phyloP scores from a whole-genome alignment of 805 yeast genomes.

The Clavispora santaluciae region DNA sequence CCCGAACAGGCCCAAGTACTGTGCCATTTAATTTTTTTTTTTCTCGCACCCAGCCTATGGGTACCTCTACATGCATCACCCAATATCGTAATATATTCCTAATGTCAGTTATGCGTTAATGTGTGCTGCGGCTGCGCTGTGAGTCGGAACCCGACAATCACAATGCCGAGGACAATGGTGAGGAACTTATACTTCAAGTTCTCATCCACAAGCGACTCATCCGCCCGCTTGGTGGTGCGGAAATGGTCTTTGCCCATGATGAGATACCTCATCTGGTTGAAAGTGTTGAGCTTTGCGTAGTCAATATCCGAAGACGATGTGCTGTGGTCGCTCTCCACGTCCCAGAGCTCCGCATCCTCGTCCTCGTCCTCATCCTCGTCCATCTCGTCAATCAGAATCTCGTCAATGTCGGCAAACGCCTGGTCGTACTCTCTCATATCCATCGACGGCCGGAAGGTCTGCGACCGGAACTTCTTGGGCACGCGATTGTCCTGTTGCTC shows the following conservation, averaged over 20 bases:
- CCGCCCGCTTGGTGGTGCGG: constrained; percentile 14
- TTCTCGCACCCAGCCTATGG: no score
- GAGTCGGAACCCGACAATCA: constrained; percentile 35
- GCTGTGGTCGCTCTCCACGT: constrained; percentile 9
- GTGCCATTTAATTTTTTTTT: no score
- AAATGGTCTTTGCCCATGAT: constrained; percentile 25
- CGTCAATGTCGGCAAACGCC: constrained; percentile 13
- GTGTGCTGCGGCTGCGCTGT: constrained; percentile 20
- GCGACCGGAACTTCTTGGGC: constrained; percentile 34
- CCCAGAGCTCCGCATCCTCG: constrained; percentile 16
- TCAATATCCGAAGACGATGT: constrained; percentile 13
- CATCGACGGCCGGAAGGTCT: constrained; percentile 20
- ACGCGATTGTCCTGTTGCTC: constrained; percentile 12
- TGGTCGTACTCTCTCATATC: constrained; percentile 4
- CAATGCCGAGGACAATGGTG: constrained; percentile 38
- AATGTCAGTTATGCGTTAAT: neutral
- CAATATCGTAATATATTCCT: neutral
- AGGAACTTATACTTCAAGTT: constrained; percentile 38
- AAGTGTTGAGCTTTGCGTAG: constrained; percentile 23
- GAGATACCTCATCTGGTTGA: constrained; percentile 32
- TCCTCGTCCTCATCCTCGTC: constrained; percentile 9
- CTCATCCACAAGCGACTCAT: constrained; percentile 33
- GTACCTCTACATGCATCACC: neutral
- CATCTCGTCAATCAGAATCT: constrained; percentile 11
- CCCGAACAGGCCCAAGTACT: no score